These are phyloP conservation scores for Phytophthora uliginosa DNA, from an alignment of 352 stramenopile species.

Conservation along the genomic window DNA sequence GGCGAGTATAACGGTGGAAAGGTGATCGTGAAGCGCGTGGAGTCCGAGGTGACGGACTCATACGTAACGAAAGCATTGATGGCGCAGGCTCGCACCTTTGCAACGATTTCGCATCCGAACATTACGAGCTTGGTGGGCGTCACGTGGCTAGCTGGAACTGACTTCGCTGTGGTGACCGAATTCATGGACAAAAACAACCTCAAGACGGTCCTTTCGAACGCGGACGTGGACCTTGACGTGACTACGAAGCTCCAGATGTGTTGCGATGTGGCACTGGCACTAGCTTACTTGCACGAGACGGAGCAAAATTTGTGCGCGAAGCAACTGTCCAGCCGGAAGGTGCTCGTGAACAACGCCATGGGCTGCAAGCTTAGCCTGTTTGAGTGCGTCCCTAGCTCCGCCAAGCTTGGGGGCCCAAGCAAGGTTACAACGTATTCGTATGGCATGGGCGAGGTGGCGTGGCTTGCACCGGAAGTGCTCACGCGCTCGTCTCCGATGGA, in stretches of 20 bases:
- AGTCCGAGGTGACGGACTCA: slow-evolving; percentile 69
- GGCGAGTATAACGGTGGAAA: slow-evolving; percentile 66
- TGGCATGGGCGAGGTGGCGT: slow-evolving; percentile 62
- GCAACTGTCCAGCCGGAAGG: slow-evolving; percentile 62
- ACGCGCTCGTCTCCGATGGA: slow-evolving; percentile 57
- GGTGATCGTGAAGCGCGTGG: slow-evolving; percentile 80
- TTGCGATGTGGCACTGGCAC: slow-evolving; percentile 65
- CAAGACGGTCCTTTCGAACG: slow-evolving; percentile 63
- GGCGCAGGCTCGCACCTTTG: slow-evolving; percentile 58
- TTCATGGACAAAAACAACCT: slow-evolving; percentile 83
- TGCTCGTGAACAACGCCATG: slow-evolving; percentile 59
- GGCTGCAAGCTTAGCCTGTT: slow-evolving; percentile 75
- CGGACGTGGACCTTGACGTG: slow-evolving; percentile 64
- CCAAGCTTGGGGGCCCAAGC: slow-evolving; percentile 40
- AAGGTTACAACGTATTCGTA: slow-evolving; percentile 32
- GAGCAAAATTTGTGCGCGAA: slow-evolving; percentile 62
- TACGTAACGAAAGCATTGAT: slow-evolving; percentile 74
- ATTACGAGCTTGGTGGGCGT: slow-evolving; percentile 75
- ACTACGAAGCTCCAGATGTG: slow-evolving; percentile 73
- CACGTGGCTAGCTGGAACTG: slow-evolving; percentile 78
- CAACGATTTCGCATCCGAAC: slow-evolving; percentile 68
- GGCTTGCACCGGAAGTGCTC: slow-evolving; percentile 66
- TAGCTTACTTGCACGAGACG: slow-evolving; percentile 70
- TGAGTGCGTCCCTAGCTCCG: slow-evolving; percentile 52
- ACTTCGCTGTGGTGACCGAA: slow-evolving; percentile 80